phyloP scores from a whole-genome alignment of 192 early-diverging fungal genomes.

The Coemansia sp. region DNA sequence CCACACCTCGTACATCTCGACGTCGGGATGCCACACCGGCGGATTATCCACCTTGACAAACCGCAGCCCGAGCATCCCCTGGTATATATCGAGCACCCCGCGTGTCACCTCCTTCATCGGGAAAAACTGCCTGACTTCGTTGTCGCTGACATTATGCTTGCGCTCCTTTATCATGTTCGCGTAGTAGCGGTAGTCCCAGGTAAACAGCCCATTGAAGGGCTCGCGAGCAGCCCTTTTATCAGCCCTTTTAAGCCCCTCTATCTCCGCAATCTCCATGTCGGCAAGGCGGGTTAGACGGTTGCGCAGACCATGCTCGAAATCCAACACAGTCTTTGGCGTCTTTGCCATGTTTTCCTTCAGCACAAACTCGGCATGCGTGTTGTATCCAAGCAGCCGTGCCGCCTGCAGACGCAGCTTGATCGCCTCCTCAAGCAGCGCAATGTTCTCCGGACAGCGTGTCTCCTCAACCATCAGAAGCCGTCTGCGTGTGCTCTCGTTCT shows the following conservation, averaged over 20 bases:
- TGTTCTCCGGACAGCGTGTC: slow-evolving; percentile 61
- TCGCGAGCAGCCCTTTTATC: slow-evolving; percentile 49
- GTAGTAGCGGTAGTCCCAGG: slow-evolving; percentile 79
- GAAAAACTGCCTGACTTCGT: slow-evolving; percentile 77
- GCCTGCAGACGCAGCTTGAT: slow-evolving; percentile 54
- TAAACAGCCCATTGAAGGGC: slow-evolving; percentile 61
- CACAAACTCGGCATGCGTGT: slow-evolving; percentile 66
- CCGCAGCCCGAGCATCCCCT: slow-evolving; percentile 65
- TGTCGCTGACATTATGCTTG: slow-evolving; percentile 70
- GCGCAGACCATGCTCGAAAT: slow-evolving; percentile 66
- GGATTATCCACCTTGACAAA: slow-evolving; percentile 64
- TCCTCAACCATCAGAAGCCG: slow-evolving; percentile 49
- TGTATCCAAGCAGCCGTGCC: slow-evolving; percentile 67
- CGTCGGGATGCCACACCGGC: slow-evolving; percentile 75
- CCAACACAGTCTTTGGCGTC: slow-evolving; percentile 57
- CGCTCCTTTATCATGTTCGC: slow-evolving; percentile 67
- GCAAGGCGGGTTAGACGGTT: slow-evolving; percentile 58
- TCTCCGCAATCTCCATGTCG: slow-evolving; percentile 59
- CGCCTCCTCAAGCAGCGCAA: slow-evolving; percentile 61
- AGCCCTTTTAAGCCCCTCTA: slow-evolving; percentile 66
- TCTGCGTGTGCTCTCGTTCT: slow-evolving; percentile 56
- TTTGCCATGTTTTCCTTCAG: slow-evolving; percentile 85
- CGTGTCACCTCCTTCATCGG: slow-evolving; percentile 63
- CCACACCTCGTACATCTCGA: slow-evolving; percentile 71
- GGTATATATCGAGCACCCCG: slow-evolving; percentile 74